Base-by-base conservation (phyloP, 2,329 filamentous ascomycete genomes). In the Coniochaeta sp. region DNA sequence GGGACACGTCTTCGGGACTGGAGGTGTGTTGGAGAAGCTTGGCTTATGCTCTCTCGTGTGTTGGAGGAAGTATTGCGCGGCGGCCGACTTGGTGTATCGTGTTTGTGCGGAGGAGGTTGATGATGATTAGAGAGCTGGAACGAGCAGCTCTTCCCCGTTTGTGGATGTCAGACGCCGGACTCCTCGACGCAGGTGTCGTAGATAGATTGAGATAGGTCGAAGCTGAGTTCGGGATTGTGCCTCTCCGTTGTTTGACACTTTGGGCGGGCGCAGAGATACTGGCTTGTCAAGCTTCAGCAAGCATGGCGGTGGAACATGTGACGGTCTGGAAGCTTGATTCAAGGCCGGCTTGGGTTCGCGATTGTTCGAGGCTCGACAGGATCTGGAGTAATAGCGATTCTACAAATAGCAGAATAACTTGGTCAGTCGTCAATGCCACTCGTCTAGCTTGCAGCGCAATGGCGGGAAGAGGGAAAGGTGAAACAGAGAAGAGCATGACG, bases 381-480 rank as follows among this genome's bases (percentile, higher is more conserved):
- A 57, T 55, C 57, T 52, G 58, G 55, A 38, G 47, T 55, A 48
- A 51, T 57, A 48, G 53, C 48, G 27, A 40, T 42, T 56, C 53
- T 42, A 42, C 38, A 42, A 26, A 12, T 14, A 14, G 27, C 9
- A 7, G 55, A 50, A 50, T n/a, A 55, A 55, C 49, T 56, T 56
- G 58, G 55, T 61, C 52, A 61, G 57, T 54, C 48, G 48, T 58
- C 53, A 55, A 58, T 56, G 58, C 55, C 51, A 52, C 42, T 28
- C 12, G 38, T 42, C 26, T 32, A n/a, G n/a, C 42, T 31, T 47
- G 26, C 26, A 31, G 45, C 9, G 16, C 22, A 40, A 20, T 16
- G 26, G 48, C 18, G 20, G 32, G 22, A 40, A 30, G n/a, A n/a
- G n/a, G 33, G 51, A 38, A 38, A 49, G 58, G 53, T 58, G 56